phyloP scores from a whole-genome alignment of 176 grass and related monocot species.

The Rhynchospora pubera region DNA sequence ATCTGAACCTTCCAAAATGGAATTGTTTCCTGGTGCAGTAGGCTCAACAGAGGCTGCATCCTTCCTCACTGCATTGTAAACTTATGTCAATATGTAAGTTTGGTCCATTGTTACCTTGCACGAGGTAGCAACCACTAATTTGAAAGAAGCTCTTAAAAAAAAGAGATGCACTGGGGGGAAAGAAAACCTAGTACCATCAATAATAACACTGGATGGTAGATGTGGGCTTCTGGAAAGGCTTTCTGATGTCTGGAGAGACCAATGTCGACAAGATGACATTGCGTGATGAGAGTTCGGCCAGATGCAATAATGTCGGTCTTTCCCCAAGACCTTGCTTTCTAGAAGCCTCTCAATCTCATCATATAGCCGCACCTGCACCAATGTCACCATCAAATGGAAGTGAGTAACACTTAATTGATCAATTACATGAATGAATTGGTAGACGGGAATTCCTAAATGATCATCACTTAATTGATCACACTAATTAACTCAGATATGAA shows the following conservation, averaged over 20 bases:
- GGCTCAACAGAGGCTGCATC: background rate
- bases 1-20: conserved; percentile 2
- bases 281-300: conserved; percentile 43
- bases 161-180: background rate
- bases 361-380: conserved; percentile 25
- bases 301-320: conserved; percentile 38
- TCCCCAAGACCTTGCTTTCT: conserved; percentile 47
- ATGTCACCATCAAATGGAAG: background rate
- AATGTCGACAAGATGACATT: conserved; percentile 62
- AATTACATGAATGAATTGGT: too few relatives aligned
- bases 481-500: background rate
- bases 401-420: too few relatives aligned
- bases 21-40: background rate
- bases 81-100: background rate
- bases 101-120: background rate
- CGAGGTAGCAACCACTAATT: background rate
- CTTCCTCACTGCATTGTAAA: background rate
- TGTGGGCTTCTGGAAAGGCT: background rate
- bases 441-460: too few relatives aligned
- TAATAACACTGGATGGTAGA: too few relatives aligned
- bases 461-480: background rate
- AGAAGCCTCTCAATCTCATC: conserved; percentile 53
- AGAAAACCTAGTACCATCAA: background rate
- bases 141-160: background rate
- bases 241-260: conserved; percentile 15